Evolutionary conservation across 2,329 filamentous ascomycete species (phyloP), one percentile per base, ranked within the genome.

Genomic region (Trichoderma oligosporum): DNA sequence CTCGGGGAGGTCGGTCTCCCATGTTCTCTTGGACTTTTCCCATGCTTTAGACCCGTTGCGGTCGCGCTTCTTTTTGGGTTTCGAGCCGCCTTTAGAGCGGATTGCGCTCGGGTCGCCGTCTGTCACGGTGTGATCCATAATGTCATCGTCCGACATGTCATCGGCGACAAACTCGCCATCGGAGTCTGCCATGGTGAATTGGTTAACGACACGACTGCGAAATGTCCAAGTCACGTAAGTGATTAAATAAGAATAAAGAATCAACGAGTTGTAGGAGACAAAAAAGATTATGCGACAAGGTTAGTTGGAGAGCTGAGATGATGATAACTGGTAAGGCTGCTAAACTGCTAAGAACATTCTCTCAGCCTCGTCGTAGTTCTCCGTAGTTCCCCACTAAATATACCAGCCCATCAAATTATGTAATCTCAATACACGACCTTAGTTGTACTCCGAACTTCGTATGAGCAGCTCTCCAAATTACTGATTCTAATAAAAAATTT

Each of bases 81-180:
- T 63, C 2, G 67, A 60, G 16, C 63, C n/a, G n/a, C n/a, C 41
- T 45, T 70, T 71, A 29, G 67, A 60, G 42, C 69, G 66, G 7
- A 63, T 63, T 55, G 46, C 39, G 47, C 47, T 49, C 31, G 58
- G 46, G 55, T 71, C 66, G 61, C 71, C 73, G 49, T 75, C 71
- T 54, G 71, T 74, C 62, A 78, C 73, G 41, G 73, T 75, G 64
- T 79, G 75, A 63, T 77, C 76, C 61, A 77, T 74, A 60, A 84
- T 77, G 61, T 87, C 86, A 65, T 88, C 85, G 64, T 87, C 85
- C 22, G 84, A 87, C 69, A 78, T 76, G 65, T 82, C 81, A 59
- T 83, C 81, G 62, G 71, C 81, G 60, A 87, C 79, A 69, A 83
- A 89, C 63, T 89, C 86, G 70, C 83, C 86, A 67, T 89, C 87